Evolutionary conservation across 129 eudicot genomes (phyloP).

Genomic region (Apium graveolens): DNA sequence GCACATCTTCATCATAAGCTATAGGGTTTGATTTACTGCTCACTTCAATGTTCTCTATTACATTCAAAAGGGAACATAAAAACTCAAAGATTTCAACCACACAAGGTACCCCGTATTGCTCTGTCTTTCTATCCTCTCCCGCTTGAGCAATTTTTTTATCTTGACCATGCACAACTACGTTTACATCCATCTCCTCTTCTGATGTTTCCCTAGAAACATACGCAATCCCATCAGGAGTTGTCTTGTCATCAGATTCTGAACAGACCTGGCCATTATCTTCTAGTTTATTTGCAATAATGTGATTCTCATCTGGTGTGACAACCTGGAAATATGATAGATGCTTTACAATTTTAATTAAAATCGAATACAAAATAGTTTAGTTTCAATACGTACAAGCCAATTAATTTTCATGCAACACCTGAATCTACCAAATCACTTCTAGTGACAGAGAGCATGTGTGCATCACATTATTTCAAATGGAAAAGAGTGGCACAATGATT

Average conservation of each 20-base stretch:
- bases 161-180: slow-evolving; percentile 34
- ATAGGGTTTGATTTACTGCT: slow-evolving; percentile 64
- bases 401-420: not conserved
- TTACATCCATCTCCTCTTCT: slow-evolving; percentile 42
- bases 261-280: slow-evolving; percentile 50
- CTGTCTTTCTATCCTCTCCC: slow-evolving; percentile 56
- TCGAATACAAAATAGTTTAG: not conserved
- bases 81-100: slow-evolving; percentile 87
- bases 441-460: not conserved
- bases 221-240: slow-evolving; percentile 36
- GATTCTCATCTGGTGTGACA: slow-evolving; percentile 28
- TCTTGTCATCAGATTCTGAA: slow-evolving; percentile 44
- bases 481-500: not conserved
- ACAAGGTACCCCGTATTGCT: slow-evolving; percentile 86
- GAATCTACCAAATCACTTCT: not conserved
- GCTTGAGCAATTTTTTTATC: slow-evolving; percentile 54
- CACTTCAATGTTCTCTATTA: slow-evolving; percentile 52
- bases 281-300: slow-evolving; percentile 32
- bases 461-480: not conserved
- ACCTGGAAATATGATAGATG: slow-evolving; percentile 22
- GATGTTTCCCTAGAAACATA: slow-evolving; percentile 27
- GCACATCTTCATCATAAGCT: slow-evolving; percentile 77
- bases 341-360: not conserved
- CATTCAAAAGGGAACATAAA: slow-evolving; percentile 63
- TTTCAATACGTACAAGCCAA: not conserved